A percentile compares a stretch with the other conserved stretches of the same genome.
These are phyloP conservation scores for Candida anglica DNA, from an alignment of 805 yeast genomes.

Conservation along the genomic window DNA sequence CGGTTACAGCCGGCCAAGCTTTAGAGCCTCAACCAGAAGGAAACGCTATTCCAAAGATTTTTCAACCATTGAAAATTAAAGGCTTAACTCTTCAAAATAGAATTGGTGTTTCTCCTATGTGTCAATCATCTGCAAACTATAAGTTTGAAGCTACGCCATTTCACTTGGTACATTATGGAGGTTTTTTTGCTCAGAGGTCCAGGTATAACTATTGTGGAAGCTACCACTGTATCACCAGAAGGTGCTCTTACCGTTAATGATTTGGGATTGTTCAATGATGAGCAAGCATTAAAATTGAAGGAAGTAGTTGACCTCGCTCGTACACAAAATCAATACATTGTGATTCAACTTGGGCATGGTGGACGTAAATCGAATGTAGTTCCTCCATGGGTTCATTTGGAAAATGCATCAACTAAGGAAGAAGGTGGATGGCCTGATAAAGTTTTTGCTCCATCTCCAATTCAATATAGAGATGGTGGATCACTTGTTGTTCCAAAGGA, in stretches of 20 bases:
- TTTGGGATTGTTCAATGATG: constrained; percentile 49
- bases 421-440: constrained; percentile 42
- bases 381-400: constrained; percentile 23
- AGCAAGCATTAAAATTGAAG: constrained; percentile 39
- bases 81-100: constrained; percentile 44
- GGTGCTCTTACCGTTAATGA: constrained; percentile 44
- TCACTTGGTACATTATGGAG: constrained; percentile 48
- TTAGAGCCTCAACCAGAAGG: constrained; percentile 12
- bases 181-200: constrained; percentile 46
- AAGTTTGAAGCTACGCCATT: constrained; percentile 41
- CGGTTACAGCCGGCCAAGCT: constrained; percentile 30
- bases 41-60: constrained; percentile 31
- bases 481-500: constrained; percentile 31
- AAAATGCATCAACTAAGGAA: constrained; percentile 22
- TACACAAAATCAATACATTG: constrained; percentile 41
- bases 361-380: constrained; percentile 45
- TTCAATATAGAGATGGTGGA: constrained; percentile 25
- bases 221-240: constrained; percentile 34
- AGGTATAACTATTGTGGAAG: constrained; percentile 46
- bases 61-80: constrained; percentile 41
- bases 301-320: constrained; percentile 44
- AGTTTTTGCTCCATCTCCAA: constrained; percentile 44
- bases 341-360: constrained; percentile 53
- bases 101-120: constrained; percentile 56
- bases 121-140: constrained; percentile 42